phyloP scores from a whole-genome alignment of 306 rosid species.

The Dryas octopetala region DNA sequence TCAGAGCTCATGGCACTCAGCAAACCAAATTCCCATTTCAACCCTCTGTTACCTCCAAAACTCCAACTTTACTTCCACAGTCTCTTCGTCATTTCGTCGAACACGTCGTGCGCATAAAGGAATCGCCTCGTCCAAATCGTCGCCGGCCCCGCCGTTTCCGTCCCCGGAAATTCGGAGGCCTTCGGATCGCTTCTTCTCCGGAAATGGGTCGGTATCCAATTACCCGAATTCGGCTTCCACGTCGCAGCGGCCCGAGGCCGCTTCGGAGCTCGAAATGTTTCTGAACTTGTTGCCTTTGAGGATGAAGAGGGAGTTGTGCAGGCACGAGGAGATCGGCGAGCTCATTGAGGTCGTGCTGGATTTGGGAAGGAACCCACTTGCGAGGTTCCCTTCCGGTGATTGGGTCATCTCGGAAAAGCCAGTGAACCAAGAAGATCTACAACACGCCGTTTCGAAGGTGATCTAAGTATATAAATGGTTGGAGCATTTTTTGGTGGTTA shows the following conservation, averaged over 20 bases:
- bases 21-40: conserved; percentile 51
- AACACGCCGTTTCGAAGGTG: conserved; percentile 89
- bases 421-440: conserved; percentile 58
- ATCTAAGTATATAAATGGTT: background rate
- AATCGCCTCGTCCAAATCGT: conserved; percentile 43
- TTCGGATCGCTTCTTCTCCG: conserved; percentile 60
- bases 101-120: conserved; percentile 34
- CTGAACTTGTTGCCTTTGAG: conserved; percentile 66
- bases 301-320: conserved; percentile 59
- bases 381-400: conserved; percentile 90
- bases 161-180: conserved; percentile 79
- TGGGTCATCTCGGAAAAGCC: conserved; percentile 76
- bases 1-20: conserved; percentile 53
- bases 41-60: conserved; percentile 42
- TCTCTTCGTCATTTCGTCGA: conserved; percentile 56
- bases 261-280: conserved; percentile 63
- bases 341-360: conserved; percentile 95
- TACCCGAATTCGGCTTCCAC: conserved; percentile 36
- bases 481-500: conserved; percentile 9
- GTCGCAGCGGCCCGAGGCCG: conserved; percentile 37
- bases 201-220: conserved; percentile 38
- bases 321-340: conserved; percentile 61
- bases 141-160: conserved; percentile 33
- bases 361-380: conserved; percentile 86
- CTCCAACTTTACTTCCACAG: conserved; percentile 38